These are phyloP conservation scores for Colletotrichum godetiae DNA, from an alignment of 2,329 filamentous ascomycete species.

Conservation along the genomic window DNA sequence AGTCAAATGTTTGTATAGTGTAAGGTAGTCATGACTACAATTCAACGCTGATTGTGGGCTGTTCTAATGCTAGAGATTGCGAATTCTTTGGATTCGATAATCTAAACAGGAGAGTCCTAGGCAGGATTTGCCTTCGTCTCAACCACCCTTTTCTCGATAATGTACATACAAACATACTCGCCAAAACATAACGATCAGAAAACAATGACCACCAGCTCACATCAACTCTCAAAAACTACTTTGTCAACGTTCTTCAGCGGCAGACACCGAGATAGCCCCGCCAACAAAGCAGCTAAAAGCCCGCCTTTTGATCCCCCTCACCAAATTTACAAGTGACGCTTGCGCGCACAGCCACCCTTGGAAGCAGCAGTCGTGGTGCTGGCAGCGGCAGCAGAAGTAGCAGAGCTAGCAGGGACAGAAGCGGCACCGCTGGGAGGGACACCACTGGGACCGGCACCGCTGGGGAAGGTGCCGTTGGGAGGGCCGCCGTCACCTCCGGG, in stretches of 20 bases:
- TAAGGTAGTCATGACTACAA: neutral
- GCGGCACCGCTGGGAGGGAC: neutral
- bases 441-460: conserved; percentile 3
- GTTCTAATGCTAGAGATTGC: neutral
- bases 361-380: neutral
- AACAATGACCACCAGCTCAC: neutral
- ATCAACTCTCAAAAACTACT: neutral
- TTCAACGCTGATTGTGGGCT: neutral
- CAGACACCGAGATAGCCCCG: neutral
- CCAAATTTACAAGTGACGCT: neutral
- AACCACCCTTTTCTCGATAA: neutral
- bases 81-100: neutral
- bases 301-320: neutral
- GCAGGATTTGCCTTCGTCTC: neutral
- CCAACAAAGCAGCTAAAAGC: neutral
- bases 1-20: neutral
- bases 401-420: neutral
- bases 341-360: conserved; percentile 50
- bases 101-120: neutral
- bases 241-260: neutral
- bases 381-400: neutral
- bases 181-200: neutral
- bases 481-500: neutral
- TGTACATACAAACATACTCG: neutral
- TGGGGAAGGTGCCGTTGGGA: conserved; percentile 4